Evolutionary conservation across 2,329 filamentous ascomycete species (phyloP), one percentile per base, ranked within the genome.

Genomic region (Scleromitrula shiraiana): DNA sequence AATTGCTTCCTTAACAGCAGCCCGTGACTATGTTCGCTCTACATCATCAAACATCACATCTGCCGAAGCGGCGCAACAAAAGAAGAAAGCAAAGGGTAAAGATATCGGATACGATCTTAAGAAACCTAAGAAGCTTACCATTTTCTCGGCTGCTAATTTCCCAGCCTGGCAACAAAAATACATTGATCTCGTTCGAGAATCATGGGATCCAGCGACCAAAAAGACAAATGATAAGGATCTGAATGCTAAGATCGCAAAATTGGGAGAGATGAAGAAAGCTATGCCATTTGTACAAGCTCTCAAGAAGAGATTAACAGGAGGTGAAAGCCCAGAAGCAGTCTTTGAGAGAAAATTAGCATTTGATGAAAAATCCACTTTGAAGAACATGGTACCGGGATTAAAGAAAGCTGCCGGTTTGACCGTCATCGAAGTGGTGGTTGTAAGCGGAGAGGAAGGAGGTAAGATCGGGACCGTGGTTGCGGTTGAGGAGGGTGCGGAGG

Each of bases 51-150:
- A 81, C 68, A 89, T 97, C 68, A 89, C 84, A 56, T 87, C 85
- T 23, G 86, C 89, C 6, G 91, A 97, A 70, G 83, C 84, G 14
- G 76, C 76, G 50, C 86, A 89, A 66, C 72, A 85, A 58, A 95
- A 95, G 77, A 89, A 87, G 74, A 83, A 94, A 67, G 83, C 85
- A 57, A 97, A 97, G 75, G 93, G 91, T 68, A 96, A 96, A 72
- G 77, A 82, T 55, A 77, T 80, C 7, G 73, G 76, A 15, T 97
- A 94, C 64, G 90, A 98, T 68, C 88, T 90, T 32, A 89, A 88
- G 70, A 85, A 90, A 70, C 82, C 88, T 53, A 97, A 96, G 78
- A 88, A 86, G 71, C 79, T 97, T 56, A 89, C 84, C 45, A 85
- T 98, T 62, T 96, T 82, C 70, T 78, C 82, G 42, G 87, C 88